A percentile compares a stretch with the other conserved stretches of the same genome.
Evolutionary conservation across 805 yeast species (phyloP).

Genomic region (Ogataea trehalophila): DNA sequence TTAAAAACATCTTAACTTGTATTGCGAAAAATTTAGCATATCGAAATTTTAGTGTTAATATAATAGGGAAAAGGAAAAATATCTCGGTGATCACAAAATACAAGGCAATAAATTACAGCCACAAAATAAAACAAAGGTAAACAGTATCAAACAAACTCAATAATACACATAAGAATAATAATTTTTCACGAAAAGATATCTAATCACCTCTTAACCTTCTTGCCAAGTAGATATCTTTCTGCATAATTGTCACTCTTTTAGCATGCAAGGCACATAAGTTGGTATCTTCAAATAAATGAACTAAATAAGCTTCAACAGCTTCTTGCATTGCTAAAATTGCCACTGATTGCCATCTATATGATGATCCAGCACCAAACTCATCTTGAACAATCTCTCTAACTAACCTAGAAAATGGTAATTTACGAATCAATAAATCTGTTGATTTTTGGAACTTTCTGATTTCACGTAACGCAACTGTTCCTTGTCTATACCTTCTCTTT

Average conservation of each 20-base stretch:
- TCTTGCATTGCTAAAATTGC: conserved; percentile 77
- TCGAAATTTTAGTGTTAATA: too few species aligned
- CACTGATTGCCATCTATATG: conserved; percentile 72
- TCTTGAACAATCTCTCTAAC: conserved; percentile 70
- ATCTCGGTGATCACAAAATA: too few species aligned
- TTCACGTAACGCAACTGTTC: conserved; percentile 62
- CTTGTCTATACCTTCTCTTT: conserved; percentile 49
- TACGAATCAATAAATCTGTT: conserved; percentile 62
- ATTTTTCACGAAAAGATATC: background rate
- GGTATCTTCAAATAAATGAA: conserved; percentile 71
- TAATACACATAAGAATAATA: background rate
- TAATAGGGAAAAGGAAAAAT: too few species aligned
- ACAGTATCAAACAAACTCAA: background rate
- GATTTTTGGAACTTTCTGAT: conserved; percentile 63
- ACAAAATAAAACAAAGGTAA: background rate
- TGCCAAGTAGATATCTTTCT: conserved; percentile 75
- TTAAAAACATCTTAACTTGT: too few species aligned
- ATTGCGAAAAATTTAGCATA: too few species aligned
- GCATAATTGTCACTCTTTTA: conserved; percentile 80
- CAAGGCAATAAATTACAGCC: background rate
- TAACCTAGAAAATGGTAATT: conserved; percentile 72
- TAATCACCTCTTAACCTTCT: conserved; percentile 62
- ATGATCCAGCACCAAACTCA: conserved; percentile 48
- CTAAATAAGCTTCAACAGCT: conserved; percentile 73
- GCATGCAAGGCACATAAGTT: conserved; percentile 76